Percentiles rank a stretch among this genome's conserved stretches.
phyloP scores from a whole-genome alignment of 345 rosid genomes.

The Cardamine resedifolia region DNA sequence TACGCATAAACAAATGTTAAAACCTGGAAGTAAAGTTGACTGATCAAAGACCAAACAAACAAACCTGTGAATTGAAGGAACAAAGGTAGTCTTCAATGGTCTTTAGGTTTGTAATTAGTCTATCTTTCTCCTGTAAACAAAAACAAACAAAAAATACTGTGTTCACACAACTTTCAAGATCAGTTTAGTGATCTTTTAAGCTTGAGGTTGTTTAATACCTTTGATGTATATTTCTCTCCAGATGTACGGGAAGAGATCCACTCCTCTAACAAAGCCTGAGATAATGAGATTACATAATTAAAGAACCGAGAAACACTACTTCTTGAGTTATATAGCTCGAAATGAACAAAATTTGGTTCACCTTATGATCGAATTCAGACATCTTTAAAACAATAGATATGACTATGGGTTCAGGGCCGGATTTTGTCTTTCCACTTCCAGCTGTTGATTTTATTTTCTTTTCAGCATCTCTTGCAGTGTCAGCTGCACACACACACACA shows the following conservation, averaged over 20 bases:
- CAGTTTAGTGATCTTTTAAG: background rate
- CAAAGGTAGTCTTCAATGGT: constrained; percentile 88
- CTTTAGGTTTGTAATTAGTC: constrained; percentile 67
- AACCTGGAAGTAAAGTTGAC: background rate
- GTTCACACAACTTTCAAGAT: background rate
- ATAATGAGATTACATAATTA: background rate
- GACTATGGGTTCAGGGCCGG: constrained; percentile 75
- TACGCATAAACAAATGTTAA: background rate
- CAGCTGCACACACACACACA: constrained; percentile 41
- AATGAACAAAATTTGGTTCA: constrained; percentile 15
- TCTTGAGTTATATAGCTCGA: background rate
- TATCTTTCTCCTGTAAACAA: constrained; percentile 68
- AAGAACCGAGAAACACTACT: background rate
- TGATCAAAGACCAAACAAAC: constrained; percentile 14
- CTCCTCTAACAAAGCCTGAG: constrained; percentile 93
- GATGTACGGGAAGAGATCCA: constrained; percentile 70
- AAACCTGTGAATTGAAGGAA: constrained; percentile 80
- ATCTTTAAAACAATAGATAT: constrained; percentile 87
- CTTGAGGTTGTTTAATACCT: constrained; percentile 44
- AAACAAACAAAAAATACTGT: background rate
- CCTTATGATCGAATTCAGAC: constrained; percentile 97
- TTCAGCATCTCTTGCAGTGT: constrained; percentile 42
- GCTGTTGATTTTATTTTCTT: constrained; percentile 27
- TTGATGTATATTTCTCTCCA: constrained; percentile 57
- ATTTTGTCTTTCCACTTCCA: constrained; percentile 51